Evolutionary conservation across 2,329 filamentous ascomycete species (phyloP).

Genomic region (Bipolaris oryzae): DNA sequence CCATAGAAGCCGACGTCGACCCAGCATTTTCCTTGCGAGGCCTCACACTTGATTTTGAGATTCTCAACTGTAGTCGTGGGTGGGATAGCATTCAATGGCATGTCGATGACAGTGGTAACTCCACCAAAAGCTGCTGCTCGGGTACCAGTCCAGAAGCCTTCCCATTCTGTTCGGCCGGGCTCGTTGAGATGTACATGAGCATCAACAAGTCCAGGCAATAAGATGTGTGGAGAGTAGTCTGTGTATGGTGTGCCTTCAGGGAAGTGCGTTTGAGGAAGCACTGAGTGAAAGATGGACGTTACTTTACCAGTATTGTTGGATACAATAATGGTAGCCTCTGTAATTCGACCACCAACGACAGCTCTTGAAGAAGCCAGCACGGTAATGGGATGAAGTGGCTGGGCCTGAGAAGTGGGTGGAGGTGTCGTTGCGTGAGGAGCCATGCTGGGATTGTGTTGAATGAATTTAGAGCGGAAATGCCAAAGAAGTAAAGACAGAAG

Average conservation of each 20-base stretch:
- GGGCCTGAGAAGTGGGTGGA: conserved; percentile 35
- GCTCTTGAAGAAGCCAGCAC: conserved; percentile 85
- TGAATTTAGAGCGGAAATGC: conserved; percentile 14
- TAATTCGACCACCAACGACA: conserved; percentile 76
- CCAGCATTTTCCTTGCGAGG: conserved; percentile 89
- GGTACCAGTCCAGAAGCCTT: conserved; percentile 95
- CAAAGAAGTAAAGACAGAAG: conserved; percentile 9
- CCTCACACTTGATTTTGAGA: conserved; percentile 82
- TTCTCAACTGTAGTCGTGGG: conserved; percentile 88
- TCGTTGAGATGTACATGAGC: conserved; percentile 98
- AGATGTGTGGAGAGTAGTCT: conserved; percentile 82
- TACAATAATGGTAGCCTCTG: conserved; percentile 81
- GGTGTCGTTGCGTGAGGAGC: conserved; percentile 47
- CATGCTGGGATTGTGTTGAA: conserved; percentile 30
- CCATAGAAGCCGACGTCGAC: conserved; percentile 99
- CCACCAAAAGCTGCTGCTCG: conserved; percentile 92
- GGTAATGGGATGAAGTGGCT: conserved; percentile 59
- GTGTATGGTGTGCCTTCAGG: conserved; percentile 74
- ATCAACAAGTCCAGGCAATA: conserved; percentile 91
- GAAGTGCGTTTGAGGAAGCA: conserved; percentile 79
- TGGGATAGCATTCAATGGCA: conserved; percentile 96
- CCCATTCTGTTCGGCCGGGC: conserved; percentile 96
- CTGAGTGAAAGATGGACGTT: conserved; percentile 70
- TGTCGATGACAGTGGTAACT: conserved; percentile 95
- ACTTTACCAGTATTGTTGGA: conserved; percentile 85